Conservation (phyloP, 2,329 filamentous ascomycete genomes). For the Teratosphaeria zuluensis region DNA sequence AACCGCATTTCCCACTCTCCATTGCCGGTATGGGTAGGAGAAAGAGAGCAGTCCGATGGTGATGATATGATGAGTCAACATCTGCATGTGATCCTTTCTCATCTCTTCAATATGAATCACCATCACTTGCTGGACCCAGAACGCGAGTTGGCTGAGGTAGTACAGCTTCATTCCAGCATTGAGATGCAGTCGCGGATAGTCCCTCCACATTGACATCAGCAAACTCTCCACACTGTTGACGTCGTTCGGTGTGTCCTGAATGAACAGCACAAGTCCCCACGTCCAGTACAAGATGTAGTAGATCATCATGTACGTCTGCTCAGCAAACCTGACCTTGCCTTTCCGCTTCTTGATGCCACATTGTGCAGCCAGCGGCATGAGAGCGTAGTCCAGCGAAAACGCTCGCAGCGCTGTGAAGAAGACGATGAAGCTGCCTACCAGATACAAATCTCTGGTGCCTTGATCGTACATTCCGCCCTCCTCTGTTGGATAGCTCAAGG, state of each 20-base stretch:
- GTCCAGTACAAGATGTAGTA: constrained; percentile 79
- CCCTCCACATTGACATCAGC: constrained; percentile 56
- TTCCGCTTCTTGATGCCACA: constrained; percentile 69
- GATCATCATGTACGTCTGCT: constrained; percentile 83
- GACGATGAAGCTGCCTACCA: constrained; percentile 69
- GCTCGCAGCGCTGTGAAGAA: constrained; percentile 82
- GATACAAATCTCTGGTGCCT: constrained; percentile 69
- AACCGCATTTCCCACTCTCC: constrained; percentile 78
- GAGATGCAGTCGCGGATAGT: constrained; percentile 73
- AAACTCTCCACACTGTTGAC: constrained; percentile 13
- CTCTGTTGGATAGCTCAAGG: constrained; percentile 58
- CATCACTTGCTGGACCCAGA: constrained; percentile 89
- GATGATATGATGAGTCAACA: constrained; percentile 90
- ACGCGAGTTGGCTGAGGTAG: constrained; percentile 79
- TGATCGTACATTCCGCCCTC: constrained; percentile 55
- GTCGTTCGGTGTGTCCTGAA: constrained; percentile 17
- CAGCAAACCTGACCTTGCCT: constrained; percentile 69
- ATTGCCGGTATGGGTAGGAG: constrained; percentile 80
- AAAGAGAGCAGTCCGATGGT: constrained; percentile 71
- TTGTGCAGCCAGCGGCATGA: constrained; percentile 64
- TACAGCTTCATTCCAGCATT: constrained; percentile 73
- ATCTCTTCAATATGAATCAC: constrained; percentile 92
- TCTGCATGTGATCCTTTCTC: constrained; percentile 90
- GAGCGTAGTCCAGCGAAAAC: constrained; percentile 73
- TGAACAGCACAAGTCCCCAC: constrained; percentile 59